Base-by-base conservation (phyloP, 495 filamentous ascomycete species). In the Penicillium bovifimosum region DNA sequence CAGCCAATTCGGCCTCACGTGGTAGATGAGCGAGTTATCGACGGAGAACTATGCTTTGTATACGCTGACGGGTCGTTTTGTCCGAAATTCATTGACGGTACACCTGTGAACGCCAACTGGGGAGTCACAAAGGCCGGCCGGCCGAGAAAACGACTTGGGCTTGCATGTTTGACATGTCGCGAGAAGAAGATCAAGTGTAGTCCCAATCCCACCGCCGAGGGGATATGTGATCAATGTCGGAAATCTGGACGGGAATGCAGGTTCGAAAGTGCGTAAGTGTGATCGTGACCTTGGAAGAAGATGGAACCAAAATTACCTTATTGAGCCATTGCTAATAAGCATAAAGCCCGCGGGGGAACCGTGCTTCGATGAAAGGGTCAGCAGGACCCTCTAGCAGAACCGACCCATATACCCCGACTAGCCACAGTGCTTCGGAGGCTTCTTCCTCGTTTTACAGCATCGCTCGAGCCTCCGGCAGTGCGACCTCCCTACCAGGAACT, bases 171-270 rank as follows among this genome's bases (percentile, higher is more conserved):
- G 44, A 91, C 88, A 9, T 96, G 91, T 65, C 82, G 91, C 27
- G 90, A 95, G 69, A 96, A 96, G 81, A 96, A 96, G 76, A 93
- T 95, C 73, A 95, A 93, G 66, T 96, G 91, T 59, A 90, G 95
- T 52, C 91, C 90, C 6, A 90, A 88, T 55, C 82, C 83, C 16
- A 28, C 33, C 3, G n/a, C 46, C 13, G 46, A 48, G 50, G 86
- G 87, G 28, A 86, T 87, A 52, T 96, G 91, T 61, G 81, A 88
- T 48, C 90, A 95, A 64, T 96, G 91, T 65, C 87, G 91, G 62
- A 96, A 95, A 68, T 89, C 88, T 58, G 86, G 88, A 16, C 78
- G 86, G 41, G 78, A 85, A 26, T 96, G 91, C 81, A 82, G 86
- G 65, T 91, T 90, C 63, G 86, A 88, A 69, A 90, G 86, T 70